phyloP scores from a whole-genome alignment of 2,329 filamentous ascomycete species.

The Calonectria fujianensis region DNA sequence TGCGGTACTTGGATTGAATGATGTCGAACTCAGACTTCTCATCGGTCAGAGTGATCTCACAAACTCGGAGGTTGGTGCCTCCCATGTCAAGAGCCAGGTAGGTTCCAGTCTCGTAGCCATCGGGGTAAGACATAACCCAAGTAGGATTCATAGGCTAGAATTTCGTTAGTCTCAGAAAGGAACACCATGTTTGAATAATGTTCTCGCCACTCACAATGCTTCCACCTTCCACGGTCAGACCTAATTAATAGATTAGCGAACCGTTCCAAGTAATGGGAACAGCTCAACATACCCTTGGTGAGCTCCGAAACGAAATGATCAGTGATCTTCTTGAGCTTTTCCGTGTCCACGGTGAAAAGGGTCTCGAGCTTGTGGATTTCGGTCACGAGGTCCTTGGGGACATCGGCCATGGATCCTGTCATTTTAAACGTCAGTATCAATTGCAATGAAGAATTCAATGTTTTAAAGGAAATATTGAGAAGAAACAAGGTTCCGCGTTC shows the following conservation, averaged over 20 bases:
- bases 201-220: conserved; percentile 84
- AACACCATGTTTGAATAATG: background rate
- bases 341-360: conserved; percentile 84
- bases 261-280: background rate
- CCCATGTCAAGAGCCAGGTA: conserved; percentile 96
- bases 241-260: conserved; percentile 64
- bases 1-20: conserved; percentile 95
- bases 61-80: conserved; percentile 95
- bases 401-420: conserved; percentile 90
- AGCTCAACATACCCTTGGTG: conserved; percentile 78
- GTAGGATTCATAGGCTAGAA: conserved; percentile 95
- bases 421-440: conserved; percentile 46
- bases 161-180: conserved; percentile 47
- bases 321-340: conserved; percentile 92
- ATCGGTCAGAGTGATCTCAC: conserved; percentile 91
- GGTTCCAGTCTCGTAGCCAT: conserved; percentile 89
- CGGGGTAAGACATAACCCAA: conserved; percentile 94
- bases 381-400: conserved; percentile 86
- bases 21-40: conserved; percentile 94
- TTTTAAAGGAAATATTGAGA: background rate
- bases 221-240: conserved; percentile 89
- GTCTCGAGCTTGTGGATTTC: conserved; percentile 92
- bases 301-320: conserved; percentile 93
- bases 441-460: background rate
- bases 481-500: conserved; percentile 12